Evolutionary conservation across 2,329 filamentous ascomycete genomes (phyloP).

Genomic region (Chalara sp.): DNA sequence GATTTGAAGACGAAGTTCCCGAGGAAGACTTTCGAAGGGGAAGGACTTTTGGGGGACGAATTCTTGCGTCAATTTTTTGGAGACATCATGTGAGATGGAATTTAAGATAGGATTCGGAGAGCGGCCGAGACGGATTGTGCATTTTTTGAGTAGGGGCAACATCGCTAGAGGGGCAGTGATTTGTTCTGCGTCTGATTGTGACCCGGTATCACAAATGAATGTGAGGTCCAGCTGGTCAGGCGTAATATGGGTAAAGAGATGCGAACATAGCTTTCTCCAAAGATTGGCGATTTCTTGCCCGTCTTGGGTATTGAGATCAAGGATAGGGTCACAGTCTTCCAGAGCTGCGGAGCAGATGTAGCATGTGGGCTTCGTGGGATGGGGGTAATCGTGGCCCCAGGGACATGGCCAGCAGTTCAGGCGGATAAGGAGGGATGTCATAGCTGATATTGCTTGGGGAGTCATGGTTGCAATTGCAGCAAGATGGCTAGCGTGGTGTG

Average conservation of each 20-base stretch:
- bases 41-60: not conserved
- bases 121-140: not conserved
- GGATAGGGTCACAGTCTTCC: no score
- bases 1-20: constrained; percentile 1
- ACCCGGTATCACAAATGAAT: not conserved
- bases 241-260: not conserved
- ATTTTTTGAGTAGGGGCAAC: not conserved
- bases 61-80: not conserved
- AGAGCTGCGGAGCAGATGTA: no score
- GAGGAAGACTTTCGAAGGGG: not conserved
- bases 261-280: no score
- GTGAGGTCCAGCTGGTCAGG: not conserved
- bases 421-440: not conserved
- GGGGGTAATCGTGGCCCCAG: not conserved
- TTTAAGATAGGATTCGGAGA: not conserved
- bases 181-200: not conserved
- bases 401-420: constrained; percentile 1
- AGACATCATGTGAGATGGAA: not conserved
- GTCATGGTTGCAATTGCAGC: not conserved
- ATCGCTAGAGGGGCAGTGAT: not conserved
- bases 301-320: no score
- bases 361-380: no score
- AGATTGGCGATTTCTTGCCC: no score
- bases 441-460: not conserved
- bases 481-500: not conserved